phyloP scores from a whole-genome alignment of 2,329 filamentous ascomycete genomes.

The Botrytis hyacinthi region DNA sequence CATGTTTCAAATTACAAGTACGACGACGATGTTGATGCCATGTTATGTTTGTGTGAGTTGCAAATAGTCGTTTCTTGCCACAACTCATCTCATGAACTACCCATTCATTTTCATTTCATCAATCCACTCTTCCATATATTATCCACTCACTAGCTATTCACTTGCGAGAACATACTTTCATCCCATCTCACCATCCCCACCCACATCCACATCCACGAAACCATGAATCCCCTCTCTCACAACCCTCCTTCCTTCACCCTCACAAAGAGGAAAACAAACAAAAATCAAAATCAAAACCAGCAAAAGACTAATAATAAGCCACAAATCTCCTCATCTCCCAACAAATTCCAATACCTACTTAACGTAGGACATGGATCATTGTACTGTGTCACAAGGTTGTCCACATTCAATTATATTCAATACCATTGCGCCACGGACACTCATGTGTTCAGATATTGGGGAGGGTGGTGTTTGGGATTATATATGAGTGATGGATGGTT shows the following conservation, averaged over 20 bases:
- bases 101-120: background rate
- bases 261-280: background rate
- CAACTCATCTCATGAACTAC: background rate
- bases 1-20: fast-evolving
- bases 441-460: background rate
- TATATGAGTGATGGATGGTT: background rate
- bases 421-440: background rate
- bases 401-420: background rate
- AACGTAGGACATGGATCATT: background rate
- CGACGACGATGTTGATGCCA: fast-evolving
- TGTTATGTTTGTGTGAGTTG: background rate
- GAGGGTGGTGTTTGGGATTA: background rate
- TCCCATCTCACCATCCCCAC: background rate
- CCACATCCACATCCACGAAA: background rate
- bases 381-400: background rate
- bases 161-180: background rate
- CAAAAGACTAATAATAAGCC: background rate
- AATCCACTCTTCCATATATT: background rate
- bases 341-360: background rate
- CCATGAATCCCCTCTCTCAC: background rate
- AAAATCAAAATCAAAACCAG: background rate
- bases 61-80: background rate
- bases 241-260: background rate
- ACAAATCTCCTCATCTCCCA: background rate
- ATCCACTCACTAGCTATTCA: background rate